Percentiles rank a stretch among this genome's conserved stretches.
Evolutionary conservation across 805 yeast species (phyloP).

Genomic region (Cyberlindnera suaveolens): DNA sequence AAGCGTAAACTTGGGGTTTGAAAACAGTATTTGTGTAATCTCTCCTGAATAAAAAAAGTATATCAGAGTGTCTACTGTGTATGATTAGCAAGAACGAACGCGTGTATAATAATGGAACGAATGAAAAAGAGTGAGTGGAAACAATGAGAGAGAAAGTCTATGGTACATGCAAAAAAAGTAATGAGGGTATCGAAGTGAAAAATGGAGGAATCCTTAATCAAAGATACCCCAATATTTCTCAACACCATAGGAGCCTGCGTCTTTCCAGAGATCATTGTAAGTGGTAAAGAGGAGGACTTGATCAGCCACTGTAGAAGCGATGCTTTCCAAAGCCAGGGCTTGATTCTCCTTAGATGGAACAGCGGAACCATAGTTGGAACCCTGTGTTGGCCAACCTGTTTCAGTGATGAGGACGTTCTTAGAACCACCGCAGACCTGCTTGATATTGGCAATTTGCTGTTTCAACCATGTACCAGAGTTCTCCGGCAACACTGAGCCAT

Average conservation of each 20-base stretch:
- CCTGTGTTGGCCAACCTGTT: constrained; percentile 69
- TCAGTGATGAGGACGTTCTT: constrained; percentile 46
- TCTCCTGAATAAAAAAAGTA: neutral
- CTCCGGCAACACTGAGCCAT: constrained; percentile 43
- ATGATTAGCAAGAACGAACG: neutral
- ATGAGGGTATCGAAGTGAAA: neutral
- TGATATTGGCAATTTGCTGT: constrained; percentile 39
- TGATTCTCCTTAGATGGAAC: constrained; percentile 53
- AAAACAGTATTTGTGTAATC: neutral
- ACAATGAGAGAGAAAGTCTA: too few species aligned
- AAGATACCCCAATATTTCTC: constrained; percentile 48
- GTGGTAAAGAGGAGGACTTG: constrained; percentile 54
- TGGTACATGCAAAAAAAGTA: too few species aligned
- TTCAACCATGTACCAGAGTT: constrained; percentile 49
- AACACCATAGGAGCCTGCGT: constrained; percentile 47
- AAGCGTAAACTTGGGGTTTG: constrained; percentile 9
- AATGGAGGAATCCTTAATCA: neutral
- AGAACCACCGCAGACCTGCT: constrained; percentile 36
- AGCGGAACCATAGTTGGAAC: constrained; percentile 45
- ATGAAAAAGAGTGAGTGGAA: neutral
- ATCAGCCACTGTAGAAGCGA: constrained; percentile 37
- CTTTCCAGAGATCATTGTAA: constrained; percentile 60
- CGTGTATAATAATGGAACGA: neutral
- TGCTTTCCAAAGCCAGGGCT: constrained; percentile 42
- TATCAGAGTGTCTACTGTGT: neutral